These are phyloP conservation scores for Stemphylium beticola DNA, from an alignment of 2,329 filamentous ascomycete genomes.

Conservation along the genomic window DNA sequence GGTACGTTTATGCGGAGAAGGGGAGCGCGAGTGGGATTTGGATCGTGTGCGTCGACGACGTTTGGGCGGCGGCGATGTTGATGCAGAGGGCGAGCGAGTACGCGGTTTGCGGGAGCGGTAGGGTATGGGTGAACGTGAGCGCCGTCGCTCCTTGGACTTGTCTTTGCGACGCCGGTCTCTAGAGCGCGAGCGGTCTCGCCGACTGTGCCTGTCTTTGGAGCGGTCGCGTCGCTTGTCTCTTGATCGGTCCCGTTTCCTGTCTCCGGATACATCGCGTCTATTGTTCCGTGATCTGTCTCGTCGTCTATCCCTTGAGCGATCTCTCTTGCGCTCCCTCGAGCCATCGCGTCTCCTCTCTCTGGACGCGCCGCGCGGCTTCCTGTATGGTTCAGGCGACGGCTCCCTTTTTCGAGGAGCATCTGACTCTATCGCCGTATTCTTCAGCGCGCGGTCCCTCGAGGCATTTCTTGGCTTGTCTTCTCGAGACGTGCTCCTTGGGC, in stretches of 20 bases:
- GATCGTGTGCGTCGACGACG: constrained; percentile 42
- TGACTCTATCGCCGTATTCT: constrained; percentile 20
- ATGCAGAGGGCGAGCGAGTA: constrained; percentile 34
- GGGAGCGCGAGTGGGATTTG: constrained; percentile 46
- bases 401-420: constrained; percentile 17
- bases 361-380: constrained; percentile 26
- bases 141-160: constrained; percentile 19
- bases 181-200: constrained; percentile 23
- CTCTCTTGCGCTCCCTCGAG: constrained; percentile 16
- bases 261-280: constrained; percentile 25
- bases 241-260: constrained; percentile 16
- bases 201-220: constrained; percentile 20
- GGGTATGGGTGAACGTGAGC: constrained; percentile 35
- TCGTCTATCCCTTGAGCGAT: constrained; percentile 22
- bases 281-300: constrained; percentile 22
- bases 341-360: constrained; percentile 20
- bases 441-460: constrained; percentile 21
- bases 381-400: constrained; percentile 39
- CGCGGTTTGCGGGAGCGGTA: constrained; percentile 33
- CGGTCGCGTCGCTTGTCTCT: constrained; percentile 26
- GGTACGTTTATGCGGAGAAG: constrained; percentile 51
- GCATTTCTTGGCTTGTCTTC: constrained; percentile 15
- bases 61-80: constrained; percentile 41
- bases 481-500: constrained; percentile 24
- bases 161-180: constrained; percentile 24